These are phyloP conservation scores for Raddia guianensis DNA, from an alignment of 176 grass and related monocot genomes.

Conservation along the genomic window DNA sequence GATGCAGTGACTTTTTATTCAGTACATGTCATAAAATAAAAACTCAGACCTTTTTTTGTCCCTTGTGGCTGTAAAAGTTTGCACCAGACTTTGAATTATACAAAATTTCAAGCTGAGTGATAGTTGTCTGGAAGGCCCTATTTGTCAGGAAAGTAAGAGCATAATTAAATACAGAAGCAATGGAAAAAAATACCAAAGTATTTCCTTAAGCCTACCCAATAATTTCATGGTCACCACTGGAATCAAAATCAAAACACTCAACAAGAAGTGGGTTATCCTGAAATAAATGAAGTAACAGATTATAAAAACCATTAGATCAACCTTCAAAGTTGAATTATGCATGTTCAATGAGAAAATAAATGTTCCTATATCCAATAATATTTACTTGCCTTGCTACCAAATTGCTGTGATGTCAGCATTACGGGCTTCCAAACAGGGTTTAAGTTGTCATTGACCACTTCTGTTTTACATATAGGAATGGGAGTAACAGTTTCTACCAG, in stretches of 20 bases:
- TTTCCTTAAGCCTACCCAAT: constrained; percentile 65
- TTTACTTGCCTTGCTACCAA: constrained; percentile 81
- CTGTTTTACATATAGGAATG: constrained; percentile 93
- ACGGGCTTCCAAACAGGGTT: constrained; percentile 88
- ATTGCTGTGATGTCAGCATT: constrained; percentile 82
- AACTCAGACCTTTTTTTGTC: constrained; percentile 58
- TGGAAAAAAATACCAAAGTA: constrained; percentile 35
- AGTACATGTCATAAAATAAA: neutral
- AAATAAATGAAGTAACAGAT: constrained; percentile 56
- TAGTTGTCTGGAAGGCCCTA: constrained; percentile 72
- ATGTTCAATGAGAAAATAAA: constrained; percentile 21
- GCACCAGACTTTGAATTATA: constrained; percentile 63
- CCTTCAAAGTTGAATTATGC: constrained; percentile 3
- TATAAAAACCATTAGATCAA: constrained; percentile 24
- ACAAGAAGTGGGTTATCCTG: constrained; percentile 97
- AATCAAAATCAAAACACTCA: constrained; percentile 96
- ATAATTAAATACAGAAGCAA: constrained; percentile 36
- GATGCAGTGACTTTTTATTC: neutral
- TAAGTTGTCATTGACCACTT: constrained; percentile 72
- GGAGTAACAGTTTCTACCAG: constrained; percentile 60
- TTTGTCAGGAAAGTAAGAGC: constrained; percentile 39
- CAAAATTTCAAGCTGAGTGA: constrained; percentile 74
- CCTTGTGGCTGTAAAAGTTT: constrained; percentile 64
- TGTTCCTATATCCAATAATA: constrained; percentile 1
- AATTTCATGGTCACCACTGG: constrained; percentile 73